These are phyloP conservation scores for Stipa capillata DNA, from an alignment of 176 grass and related monocot species.

Conservation along the genomic window DNA sequence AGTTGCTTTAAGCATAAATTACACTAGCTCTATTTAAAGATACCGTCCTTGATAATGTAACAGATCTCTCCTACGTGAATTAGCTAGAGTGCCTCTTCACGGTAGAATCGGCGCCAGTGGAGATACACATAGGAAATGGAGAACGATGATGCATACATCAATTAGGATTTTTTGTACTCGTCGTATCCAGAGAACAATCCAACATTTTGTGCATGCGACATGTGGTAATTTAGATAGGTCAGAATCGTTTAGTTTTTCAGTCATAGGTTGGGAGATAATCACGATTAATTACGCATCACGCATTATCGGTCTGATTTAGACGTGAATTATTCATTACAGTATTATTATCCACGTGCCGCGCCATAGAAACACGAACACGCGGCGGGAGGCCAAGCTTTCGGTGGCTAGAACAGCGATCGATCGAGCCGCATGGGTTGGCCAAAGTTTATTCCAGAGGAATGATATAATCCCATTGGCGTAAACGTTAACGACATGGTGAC, in stretches of 20 bases:
- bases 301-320: not conserved
- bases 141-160: not conserved
- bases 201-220: constrained; percentile 16
- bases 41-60: too few species aligned
- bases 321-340: not conserved
- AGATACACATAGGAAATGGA: not conserved
- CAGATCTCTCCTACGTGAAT: too few species aligned
- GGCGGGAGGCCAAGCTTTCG: constrained; percentile 8
- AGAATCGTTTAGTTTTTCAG: not conserved
- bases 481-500: not conserved
- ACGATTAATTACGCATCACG: constrained; percentile 3
- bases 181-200: not conserved
- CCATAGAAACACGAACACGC: not conserved
- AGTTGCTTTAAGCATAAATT: too few species aligned
- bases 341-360: too few species aligned
- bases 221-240: not conserved
- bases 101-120: too few species aligned
- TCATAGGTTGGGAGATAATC: constrained; percentile 5
- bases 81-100: too few species aligned
- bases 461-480: not conserved
- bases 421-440: not conserved
- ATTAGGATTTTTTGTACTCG: too few species aligned
- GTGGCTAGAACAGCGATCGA: not conserved
- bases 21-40: too few species aligned
- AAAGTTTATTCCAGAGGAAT: not conserved